These are phyloP conservation scores for Cardamine occulta DNA, from an alignment of 345 rosid genomes.

Conservation along the genomic window DNA sequence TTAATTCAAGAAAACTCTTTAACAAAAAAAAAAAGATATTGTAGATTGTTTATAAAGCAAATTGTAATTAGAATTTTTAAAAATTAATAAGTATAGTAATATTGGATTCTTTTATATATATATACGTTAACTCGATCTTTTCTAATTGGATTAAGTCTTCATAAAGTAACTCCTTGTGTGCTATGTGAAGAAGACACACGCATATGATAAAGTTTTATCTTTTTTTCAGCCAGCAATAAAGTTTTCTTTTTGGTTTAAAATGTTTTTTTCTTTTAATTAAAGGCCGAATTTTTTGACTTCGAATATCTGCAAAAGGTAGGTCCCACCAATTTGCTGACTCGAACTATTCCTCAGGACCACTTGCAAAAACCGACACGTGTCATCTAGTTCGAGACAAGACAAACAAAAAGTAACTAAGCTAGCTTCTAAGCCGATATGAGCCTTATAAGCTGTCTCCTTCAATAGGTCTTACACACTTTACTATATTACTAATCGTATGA, in stretches of 20 bases:
- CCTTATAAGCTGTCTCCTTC: conserved; percentile 40
- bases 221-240: conserved; percentile 36
- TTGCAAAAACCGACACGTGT: conserved; percentile 42
- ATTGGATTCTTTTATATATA: background rate
- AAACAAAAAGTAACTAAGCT: conserved; percentile 4
- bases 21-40: too few relatives aligned
- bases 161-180: conserved; percentile 30
- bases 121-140: background rate
- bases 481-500: background rate
- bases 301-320: conserved; percentile 42
- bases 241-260: conserved; percentile 30
- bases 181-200: conserved; percentile 29
- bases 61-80: background rate
- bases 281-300: conserved; percentile 45
- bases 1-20: too few relatives aligned
- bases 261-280: conserved; percentile 27
- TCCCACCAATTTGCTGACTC: conserved; percentile 38
- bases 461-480: background rate
- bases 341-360: conserved; percentile 45
- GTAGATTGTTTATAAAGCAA: background rate
- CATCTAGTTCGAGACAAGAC: background rate
- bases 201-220: conserved; percentile 28
- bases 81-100: background rate
- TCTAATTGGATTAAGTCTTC: conserved; percentile 15
- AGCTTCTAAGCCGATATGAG: conserved; percentile 31